Percentiles rank a stretch among this genome's conserved stretches.
Evolutionary conservation across 2,329 filamentous ascomycete species (phyloP).

Genomic region (Colletotrichum coccodes): DNA sequence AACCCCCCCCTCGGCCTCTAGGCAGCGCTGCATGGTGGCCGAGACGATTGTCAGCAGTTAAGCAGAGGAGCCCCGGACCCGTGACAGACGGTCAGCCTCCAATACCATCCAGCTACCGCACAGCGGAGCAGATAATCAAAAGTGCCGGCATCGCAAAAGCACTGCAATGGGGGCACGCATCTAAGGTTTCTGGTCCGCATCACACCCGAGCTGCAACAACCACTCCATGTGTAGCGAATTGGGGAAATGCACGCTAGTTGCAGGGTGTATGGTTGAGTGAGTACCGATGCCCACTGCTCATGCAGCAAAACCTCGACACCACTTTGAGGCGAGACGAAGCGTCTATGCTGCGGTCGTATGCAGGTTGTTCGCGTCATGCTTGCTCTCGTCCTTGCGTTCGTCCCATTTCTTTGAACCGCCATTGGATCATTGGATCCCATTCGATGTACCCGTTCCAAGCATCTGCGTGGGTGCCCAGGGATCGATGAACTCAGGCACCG

Average conservation of each 20-base stretch:
- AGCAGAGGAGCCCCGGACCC: neutral
- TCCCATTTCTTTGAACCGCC: constrained; percentile 8
- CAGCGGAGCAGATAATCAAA: constrained; percentile 1
- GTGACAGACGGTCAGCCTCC: neutral
- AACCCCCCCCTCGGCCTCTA: neutral
- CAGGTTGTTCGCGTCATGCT: constrained; percentile 10
- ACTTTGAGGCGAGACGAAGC: constrained; percentile 15
- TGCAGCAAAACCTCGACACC: constrained; percentile 14
- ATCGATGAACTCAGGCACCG: constrained; percentile 23
- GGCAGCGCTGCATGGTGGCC: neutral
- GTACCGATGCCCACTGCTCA: constrained; percentile 7
- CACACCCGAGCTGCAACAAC: constrained; percentile 1
- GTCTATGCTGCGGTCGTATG: constrained; percentile 18
- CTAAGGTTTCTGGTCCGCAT: constrained; percentile 10
- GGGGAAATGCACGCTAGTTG: constrained; percentile 2
- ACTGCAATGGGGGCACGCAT: constrained; percentile 4
- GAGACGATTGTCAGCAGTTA: neutral
- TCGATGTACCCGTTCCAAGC: neutral
- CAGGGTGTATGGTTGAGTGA: neutral
- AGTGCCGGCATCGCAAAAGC: constrained; percentile 22
- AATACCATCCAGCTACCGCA: neutral
- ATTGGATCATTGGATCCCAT: constrained; percentile 13
- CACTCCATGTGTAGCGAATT: constrained; percentile 4
- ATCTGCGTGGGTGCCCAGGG: constrained; percentile 28
- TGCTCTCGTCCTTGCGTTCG: constrained; percentile 7